Base-by-base conservation (phyloP, 371 early-diverging fungal genomes). In the Mortierella sp. region DNA sequence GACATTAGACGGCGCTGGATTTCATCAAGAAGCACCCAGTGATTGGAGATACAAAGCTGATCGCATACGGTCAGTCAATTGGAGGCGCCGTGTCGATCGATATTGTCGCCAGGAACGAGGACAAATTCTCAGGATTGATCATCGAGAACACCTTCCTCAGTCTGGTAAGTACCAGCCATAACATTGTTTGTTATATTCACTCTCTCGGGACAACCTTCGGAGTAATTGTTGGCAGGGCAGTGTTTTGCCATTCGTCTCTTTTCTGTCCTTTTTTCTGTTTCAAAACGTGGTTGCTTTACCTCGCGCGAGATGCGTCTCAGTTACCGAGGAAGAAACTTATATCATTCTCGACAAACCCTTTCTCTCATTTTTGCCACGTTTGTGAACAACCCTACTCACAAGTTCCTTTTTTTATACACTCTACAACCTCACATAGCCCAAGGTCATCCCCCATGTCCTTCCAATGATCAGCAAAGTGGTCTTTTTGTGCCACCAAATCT, bases 1-100 rank as follows among this genome's bases (percentile, higher is more conserved):
- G 28, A 19, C 19, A n/a, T 14, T 84, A 96, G 92, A 94, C 98
- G 0, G 93, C 96, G 48, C 90, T 98, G 50, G 94, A 97, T 81
- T 98, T 92, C 88, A 91, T 99, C 50, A 89, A 89, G 72, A 84
- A 89, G 10, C 96, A 98, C 83, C 92, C 93, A 28, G 82, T 95
- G 26, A 87, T 97, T 3, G 92, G 91, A 70, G 85, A 95, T 76
- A 94, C 96, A 3, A 94, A 94, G 75, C 86, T 99, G 38, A 89
- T 98, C 47, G 93, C 97, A 2, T 99, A 95, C 88, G 99, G 99
- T 0, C 99, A 99, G 88, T 97, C 97, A 21, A 95, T 99, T 77
- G 99, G 99, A 58, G 99, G 99, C n/a, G 99, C 99, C 9, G 99
- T 98, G 13, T 97, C 99, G 8, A 96, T 98, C 83, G 94, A 98